Evolutionary conservation across 768 basidiomycete genomes (phyloP).

Genomic region (Ephemerocybe angulata): DNA sequence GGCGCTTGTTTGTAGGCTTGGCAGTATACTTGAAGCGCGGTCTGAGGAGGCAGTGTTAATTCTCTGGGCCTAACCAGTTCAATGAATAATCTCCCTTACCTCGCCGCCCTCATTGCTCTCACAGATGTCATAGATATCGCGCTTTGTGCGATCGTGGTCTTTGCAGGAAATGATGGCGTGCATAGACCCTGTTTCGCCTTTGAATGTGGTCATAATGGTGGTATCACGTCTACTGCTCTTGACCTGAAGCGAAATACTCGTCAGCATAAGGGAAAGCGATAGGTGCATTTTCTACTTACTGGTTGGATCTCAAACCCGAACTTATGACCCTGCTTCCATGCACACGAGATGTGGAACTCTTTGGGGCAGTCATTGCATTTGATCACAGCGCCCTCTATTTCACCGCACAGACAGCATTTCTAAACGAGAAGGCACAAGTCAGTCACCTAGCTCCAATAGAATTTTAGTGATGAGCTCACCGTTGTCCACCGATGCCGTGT

Average conservation of each 20-base stretch:
- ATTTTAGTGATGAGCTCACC: slow-evolving; percentile 40
- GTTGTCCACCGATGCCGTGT: slow-evolving; percentile 67
- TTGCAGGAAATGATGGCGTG: slow-evolving; percentile 73
- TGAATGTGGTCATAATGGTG: slow-evolving; percentile 66
- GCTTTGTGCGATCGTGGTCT: slow-evolving; percentile 62
- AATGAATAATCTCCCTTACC: slow-evolving; percentile 43
- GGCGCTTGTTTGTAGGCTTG: slow-evolving; percentile 79
- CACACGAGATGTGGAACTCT: slow-evolving; percentile 87
- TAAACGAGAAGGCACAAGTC: slow-evolving; percentile 24
- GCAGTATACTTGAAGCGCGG: slow-evolving; percentile 85
- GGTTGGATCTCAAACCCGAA: slow-evolving; percentile 93
- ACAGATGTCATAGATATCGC: slow-evolving; percentile 77
- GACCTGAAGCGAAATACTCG: slow-evolving; percentile 44
- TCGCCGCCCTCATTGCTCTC: slow-evolving; percentile 79
- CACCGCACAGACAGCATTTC: slow-evolving; percentile 75
- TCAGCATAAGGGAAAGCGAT: too few species aligned
- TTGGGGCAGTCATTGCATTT: slow-evolving; percentile 79
- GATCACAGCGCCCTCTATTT: slow-evolving; percentile 72
- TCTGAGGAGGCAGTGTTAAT: slow-evolving; percentile 41
- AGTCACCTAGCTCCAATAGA: background rate
- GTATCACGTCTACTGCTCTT: slow-evolving; percentile 74
- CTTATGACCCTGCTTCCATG: slow-evolving; percentile 77
- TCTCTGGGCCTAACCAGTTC: background rate
- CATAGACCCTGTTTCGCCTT: slow-evolving; percentile 77
- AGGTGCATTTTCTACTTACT: slow-evolving; percentile 38